These are phyloP conservation scores for Penicillium pulvis DNA, from an alignment of 495 filamentous ascomycete genomes.

Conservation along the genomic window DNA sequence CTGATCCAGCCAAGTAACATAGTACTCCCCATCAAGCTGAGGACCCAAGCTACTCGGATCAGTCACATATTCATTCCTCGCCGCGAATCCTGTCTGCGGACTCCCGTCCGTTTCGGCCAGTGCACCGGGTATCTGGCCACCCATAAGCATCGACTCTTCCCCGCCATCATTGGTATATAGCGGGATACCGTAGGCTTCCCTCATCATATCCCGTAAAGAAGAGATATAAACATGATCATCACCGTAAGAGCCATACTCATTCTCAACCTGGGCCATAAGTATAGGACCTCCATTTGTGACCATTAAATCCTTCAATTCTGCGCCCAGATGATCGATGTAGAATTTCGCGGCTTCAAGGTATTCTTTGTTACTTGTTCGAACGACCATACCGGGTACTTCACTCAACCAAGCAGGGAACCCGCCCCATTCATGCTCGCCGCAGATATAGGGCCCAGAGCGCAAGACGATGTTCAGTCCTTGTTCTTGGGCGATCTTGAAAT, in stretches of 20 bases:
- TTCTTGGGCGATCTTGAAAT: slow-evolving; percentile 45
- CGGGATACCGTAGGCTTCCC: slow-evolving; percentile 36
- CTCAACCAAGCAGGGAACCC: slow-evolving; percentile 49
- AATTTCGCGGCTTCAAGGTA: slow-evolving; percentile 38
- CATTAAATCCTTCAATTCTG: slow-evolving; percentile 33
- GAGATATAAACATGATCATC: slow-evolving; percentile 41
- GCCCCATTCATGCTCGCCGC: slow-evolving; percentile 53
- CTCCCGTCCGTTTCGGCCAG: slow-evolving; percentile 49
- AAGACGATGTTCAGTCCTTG: slow-evolving; percentile 44
- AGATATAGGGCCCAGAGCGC: slow-evolving; percentile 49
- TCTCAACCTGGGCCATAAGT: slow-evolving; percentile 52
- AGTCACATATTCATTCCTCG: slow-evolving; percentile 41
- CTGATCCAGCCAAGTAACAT: slow-evolving; percentile 38
- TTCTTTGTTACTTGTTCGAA: slow-evolving; percentile 37
- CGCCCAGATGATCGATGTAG: slow-evolving; percentile 39
- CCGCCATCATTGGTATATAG: slow-evolving; percentile 53
- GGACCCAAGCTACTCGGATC: slow-evolving; percentile 43
- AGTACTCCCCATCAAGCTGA: slow-evolving; percentile 49
- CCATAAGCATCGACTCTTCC: slow-evolving; percentile 37
- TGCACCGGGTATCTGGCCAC: slow-evolving; percentile 42
- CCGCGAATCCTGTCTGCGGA: slow-evolving; percentile 40
- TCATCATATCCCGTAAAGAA: slow-evolving; percentile 39
- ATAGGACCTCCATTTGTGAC: slow-evolving; percentile 45
- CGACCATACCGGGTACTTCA: slow-evolving; percentile 38
- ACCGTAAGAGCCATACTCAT: slow-evolving; percentile 52